Conservation (phyloP, 768 basidiomycete species). For the Pholiota molesta region DNA sequence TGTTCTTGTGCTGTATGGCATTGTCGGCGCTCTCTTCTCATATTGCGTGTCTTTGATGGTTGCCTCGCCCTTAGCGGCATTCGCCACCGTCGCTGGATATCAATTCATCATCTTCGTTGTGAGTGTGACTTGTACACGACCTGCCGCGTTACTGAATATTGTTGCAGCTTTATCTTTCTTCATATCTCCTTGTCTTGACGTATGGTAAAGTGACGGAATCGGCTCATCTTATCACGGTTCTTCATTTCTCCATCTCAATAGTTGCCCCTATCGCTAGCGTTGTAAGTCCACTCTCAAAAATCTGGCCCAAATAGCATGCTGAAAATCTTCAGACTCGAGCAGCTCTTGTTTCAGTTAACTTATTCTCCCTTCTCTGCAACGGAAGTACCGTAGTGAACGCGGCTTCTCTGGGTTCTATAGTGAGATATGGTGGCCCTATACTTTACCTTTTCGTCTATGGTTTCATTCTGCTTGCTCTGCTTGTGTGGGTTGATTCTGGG, state of each 20-base stretch:
- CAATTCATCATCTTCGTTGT: constrained; percentile 75
- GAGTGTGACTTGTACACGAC: constrained; percentile 28
- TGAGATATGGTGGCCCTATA: constrained; percentile 75
- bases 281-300: constrained; percentile 41
- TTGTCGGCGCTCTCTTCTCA: constrained; percentile 67
- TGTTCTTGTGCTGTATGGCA: constrained; percentile 68
- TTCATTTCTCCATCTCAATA: constrained; percentile 72
- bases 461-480: constrained; percentile 58
- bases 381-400: constrained; percentile 50
- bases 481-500: constrained; percentile 77
- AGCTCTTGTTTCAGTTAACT: constrained; percentile 73
- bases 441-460: constrained; percentile 67
- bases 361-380: constrained; percentile 75
- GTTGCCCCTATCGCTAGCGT: constrained; percentile 70
- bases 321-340: constrained; percentile 53
- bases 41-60: constrained; percentile 66
- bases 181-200: constrained; percentile 72
- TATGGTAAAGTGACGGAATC: constrained; percentile 68
- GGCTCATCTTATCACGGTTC: constrained; percentile 54
- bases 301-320: neutral
- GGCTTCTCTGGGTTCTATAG: constrained; percentile 53
- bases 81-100: constrained; percentile 72
- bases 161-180: constrained; percentile 60
- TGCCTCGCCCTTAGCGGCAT: constrained; percentile 70
- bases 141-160: neutral